Conservation (phyloP, 805 yeast species). For the Blastobotrys mokoenaii region DNA sequence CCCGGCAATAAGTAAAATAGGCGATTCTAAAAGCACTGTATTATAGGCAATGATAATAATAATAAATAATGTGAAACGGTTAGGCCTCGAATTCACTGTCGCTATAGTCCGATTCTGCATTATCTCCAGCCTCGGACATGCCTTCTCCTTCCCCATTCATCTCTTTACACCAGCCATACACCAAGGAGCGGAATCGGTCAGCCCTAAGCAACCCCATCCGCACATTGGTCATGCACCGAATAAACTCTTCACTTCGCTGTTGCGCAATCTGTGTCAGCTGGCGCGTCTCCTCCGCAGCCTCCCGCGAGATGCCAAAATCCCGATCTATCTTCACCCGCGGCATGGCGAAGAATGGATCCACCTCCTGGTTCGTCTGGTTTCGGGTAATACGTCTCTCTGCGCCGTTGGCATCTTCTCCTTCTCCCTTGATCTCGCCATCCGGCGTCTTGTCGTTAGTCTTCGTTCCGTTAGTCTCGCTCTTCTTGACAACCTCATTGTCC, state of each 20-base stretch:
- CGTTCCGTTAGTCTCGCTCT: constrained; percentile 9
- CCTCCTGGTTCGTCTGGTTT: constrained; percentile 26
- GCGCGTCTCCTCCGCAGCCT: constrained; percentile 59
- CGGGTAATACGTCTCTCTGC: constrained; percentile 23
- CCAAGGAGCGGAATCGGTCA: constrained; percentile 59
- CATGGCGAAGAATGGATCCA: constrained; percentile 59
- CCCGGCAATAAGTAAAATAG: no score
- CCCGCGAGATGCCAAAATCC: constrained; percentile 43
- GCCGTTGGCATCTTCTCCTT: constrained; percentile 7
- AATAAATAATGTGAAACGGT: not conserved
- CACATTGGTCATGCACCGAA: constrained; percentile 64
- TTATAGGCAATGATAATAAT: not conserved
- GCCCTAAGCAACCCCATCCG: constrained; percentile 74
- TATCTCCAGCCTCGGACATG: constrained; percentile 10
- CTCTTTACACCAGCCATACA: constrained; percentile 79
- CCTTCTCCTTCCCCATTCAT: constrained; percentile 37
- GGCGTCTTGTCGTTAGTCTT: constrained; percentile 12
- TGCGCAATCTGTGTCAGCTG: constrained; percentile 70
- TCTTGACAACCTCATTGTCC: constrained; percentile 12
- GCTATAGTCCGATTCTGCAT: constrained; percentile 10
- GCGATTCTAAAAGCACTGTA: no score
- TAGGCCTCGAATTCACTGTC: constrained; percentile 13
- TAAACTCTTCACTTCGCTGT: constrained; percentile 80
- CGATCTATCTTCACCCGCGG: constrained; percentile 44
- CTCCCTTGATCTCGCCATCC: constrained; percentile 5